phyloP scores from a whole-genome alignment of 1,139 yeast species.

The Candida glucosophila region DNA sequence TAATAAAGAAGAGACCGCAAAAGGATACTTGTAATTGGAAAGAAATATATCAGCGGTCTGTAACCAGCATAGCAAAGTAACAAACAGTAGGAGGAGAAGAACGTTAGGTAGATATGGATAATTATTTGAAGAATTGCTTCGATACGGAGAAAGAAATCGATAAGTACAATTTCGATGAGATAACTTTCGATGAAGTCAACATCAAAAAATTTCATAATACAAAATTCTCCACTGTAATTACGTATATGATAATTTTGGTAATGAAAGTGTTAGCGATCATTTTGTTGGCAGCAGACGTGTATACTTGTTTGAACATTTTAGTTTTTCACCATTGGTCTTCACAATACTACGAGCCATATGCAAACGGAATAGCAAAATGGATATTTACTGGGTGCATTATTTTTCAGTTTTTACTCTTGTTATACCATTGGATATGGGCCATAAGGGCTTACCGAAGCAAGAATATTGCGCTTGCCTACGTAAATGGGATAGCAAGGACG shows the following conservation, averaged over 20 bases:
- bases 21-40: no score
- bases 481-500: slow-evolving; percentile 55
- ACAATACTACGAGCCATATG: slow-evolving; percentile 46
- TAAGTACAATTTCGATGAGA: slow-evolving; percentile 27
- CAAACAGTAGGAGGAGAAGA: no score
- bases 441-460: slow-evolving; percentile 47
- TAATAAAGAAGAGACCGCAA: no score
- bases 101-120: no score
- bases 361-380: slow-evolving; percentile 60
- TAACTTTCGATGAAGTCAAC: slow-evolving; percentile 36
- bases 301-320: slow-evolving; percentile 68
- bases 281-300: slow-evolving; percentile 64
- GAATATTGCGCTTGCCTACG: slow-evolving; percentile 64
- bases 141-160: slow-evolving; percentile 16
- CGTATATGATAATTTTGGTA: slow-evolving; percentile 45
- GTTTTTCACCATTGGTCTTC: slow-evolving; percentile 74
- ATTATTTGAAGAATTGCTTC: slow-evolving; percentile 4
- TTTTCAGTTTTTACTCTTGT: slow-evolving; percentile 53
- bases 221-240: slow-evolving; percentile 42
- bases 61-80: no score
- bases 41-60: no score
- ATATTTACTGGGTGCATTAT: slow-evolving; percentile 78
- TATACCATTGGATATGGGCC: slow-evolving; percentile 56
- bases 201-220: slow-evolving; percentile 46
- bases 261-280: slow-evolving; percentile 46